These are phyloP conservation scores for Isochrysis galbana DNA, from an alignment of 78 protist genomes.

Conservation along the genomic window DNA sequence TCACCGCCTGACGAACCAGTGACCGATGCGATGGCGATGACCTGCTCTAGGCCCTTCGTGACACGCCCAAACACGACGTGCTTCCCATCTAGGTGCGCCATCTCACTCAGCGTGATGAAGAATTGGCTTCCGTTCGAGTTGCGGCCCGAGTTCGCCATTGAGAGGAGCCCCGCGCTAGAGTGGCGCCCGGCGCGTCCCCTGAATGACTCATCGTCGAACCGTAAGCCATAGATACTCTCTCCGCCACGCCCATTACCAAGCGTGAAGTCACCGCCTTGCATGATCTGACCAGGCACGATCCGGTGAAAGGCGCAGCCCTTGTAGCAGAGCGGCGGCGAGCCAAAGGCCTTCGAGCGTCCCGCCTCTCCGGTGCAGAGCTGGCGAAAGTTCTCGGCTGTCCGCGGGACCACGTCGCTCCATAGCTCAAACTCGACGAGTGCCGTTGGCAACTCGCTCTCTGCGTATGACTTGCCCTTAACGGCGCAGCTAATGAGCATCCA, in stretches of 20 bases:
- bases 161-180: conserved; percentile 50
- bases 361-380: conserved; percentile 66
- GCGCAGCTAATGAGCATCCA: background rate
- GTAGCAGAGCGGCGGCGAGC: conserved; percentile 16
- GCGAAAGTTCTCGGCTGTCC: conserved; percentile 91
- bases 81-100: conserved; percentile 68
- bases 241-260: conserved; percentile 68
- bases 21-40: background rate
- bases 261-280: conserved; percentile 72
- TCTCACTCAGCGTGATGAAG: conserved; percentile 70
- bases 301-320: conserved; percentile 52
- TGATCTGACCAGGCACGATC: conserved; percentile 32
- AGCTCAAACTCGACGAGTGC: conserved; percentile 64
- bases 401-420: conserved; percentile 77
- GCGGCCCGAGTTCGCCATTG: conserved; percentile 84
- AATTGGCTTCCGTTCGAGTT: conserved; percentile 82
- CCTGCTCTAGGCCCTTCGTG: conserved; percentile 47
- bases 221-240: conserved; percentile 53
- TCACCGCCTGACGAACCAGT: background rate
- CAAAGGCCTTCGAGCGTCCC: background rate
- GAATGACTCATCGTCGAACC: conserved; percentile 58
- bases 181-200: background rate
- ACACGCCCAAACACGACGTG: conserved; percentile 70
- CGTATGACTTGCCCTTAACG: background rate
- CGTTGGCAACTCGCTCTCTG: background rate